A percentile compares a stretch with the other conserved stretches of the same genome.
These are phyloP conservation scores for Debaryomyces sp. DNA, from an alignment of 1,139 yeast genomes.

Conservation along the genomic window DNA sequence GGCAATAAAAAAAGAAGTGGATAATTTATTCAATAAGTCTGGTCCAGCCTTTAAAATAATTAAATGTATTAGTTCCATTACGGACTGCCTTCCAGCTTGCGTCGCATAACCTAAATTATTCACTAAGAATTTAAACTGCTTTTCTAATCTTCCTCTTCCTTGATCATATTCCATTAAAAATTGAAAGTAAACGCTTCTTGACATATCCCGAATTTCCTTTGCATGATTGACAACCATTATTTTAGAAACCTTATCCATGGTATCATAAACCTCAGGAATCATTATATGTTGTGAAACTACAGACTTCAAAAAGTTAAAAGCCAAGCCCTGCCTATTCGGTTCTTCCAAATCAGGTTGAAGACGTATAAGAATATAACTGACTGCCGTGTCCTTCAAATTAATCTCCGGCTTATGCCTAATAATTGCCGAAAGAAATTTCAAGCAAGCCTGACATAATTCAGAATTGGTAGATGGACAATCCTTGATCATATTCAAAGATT, in stretches of 20 bases:
- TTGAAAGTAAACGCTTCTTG: constrained; percentile 81
- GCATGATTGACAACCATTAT: constrained; percentile 92
- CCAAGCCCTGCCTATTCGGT: constrained; percentile 85
- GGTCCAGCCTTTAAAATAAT: constrained; percentile 68
- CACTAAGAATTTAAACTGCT: constrained; percentile 81
- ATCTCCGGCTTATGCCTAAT: constrained; percentile 71
- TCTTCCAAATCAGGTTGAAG: constrained; percentile 89
- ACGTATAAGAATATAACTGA: constrained; percentile 75
- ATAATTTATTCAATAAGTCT: constrained; percentile 61
- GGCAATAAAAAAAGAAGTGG: constrained; percentile 81
- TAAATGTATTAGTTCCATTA: constrained; percentile 80
- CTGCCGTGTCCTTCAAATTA: constrained; percentile 67
- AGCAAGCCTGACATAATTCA: constrained; percentile 81
- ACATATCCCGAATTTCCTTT: constrained; percentile 79
- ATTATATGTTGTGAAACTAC: constrained; percentile 71
- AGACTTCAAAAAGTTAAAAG: constrained; percentile 80
- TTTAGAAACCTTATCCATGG: constrained; percentile 78
- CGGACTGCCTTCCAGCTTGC: constrained; percentile 85
- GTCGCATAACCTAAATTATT: constrained; percentile 85
- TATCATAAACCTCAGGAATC: constrained; percentile 88
- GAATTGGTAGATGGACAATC: constrained; percentile 78
- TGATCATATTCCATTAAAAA: constrained; percentile 95
- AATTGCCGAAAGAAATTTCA: constrained; percentile 73
- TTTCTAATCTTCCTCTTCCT: constrained; percentile 81
- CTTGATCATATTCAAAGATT: constrained; percentile 66